Evolutionary conservation across 805 yeast genomes (phyloP), one percentile per base, ranked within the genome.

Genomic region (Metschnikowia noctiluminum): DNA sequence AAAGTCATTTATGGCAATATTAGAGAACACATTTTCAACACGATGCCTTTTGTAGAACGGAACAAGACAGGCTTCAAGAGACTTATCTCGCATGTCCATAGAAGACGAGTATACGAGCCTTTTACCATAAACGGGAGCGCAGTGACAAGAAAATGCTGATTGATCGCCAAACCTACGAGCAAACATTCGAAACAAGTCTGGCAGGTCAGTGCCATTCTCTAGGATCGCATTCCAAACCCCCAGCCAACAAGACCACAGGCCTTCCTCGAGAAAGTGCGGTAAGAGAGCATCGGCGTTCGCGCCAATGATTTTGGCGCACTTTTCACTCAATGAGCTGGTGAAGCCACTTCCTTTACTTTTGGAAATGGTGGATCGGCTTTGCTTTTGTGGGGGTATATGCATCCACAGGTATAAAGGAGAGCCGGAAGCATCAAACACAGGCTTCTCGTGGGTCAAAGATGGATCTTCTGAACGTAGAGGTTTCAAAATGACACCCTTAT

Each of bases 21-120:
- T 71, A 21, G 59, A 51, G 47, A 66, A 70, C 6, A 73, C 36
- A 41, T 63, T 70, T 39, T 72, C 77, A 27, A 73, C 42, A 36
- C 77, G 52, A 58, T 72, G 74, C 38, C 35, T 42, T 16, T 46
- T 43, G 27, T 49, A 34, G 14, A 46, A 45, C 26, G 64, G 61
- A 15, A 58, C 46, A 9, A 53, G 48, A 21, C 52, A 48, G 40
- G 52, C 46, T 15, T 35, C 36, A 53, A 56, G 54, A 13, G 58
- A 52, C 12, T 48, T 46, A 26, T 54, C 43, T 32, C 45, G 43
- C 42, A 41, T 31, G 12, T 49, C 42, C 26, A 12, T 11, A 47
- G 46, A 38, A 15, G 51, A 35, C 21, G 48, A 30, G 32, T 44
- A 28, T 4, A 48, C 46, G n/a, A 28, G 37, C 21, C 45, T 42